Evolutionary conservation across 73 alveolate species (phyloP).

Genomic region (Paramecium pentaurelia): DNA sequence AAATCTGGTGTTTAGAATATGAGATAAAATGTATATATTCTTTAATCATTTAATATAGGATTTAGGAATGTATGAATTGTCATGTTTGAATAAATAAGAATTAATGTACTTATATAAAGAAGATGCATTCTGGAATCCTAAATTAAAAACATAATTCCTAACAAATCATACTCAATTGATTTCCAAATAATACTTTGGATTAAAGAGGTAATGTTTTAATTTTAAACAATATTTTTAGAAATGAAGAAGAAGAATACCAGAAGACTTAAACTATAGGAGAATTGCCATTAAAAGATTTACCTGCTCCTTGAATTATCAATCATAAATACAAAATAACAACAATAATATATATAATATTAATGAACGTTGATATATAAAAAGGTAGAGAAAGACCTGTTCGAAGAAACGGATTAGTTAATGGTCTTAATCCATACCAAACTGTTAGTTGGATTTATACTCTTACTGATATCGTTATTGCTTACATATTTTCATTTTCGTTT

Average conservation of each 20-base stretch:
- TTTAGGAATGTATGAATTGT: slow-evolving; percentile 65
- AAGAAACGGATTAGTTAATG: slow-evolving; percentile 23
- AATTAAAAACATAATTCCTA: slow-evolving; percentile 65
- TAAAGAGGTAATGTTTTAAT: not conserved
- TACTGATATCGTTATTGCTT: not conserved
- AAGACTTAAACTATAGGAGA: not conserved
- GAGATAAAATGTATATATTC: not conserved
- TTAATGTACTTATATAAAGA: slow-evolving; percentile 68
- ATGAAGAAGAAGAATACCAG: not conserved
- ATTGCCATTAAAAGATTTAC: slow-evolving; percentile 11
- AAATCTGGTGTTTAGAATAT: slow-evolving; percentile 65
- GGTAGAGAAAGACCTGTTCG: slow-evolving; percentile 27
- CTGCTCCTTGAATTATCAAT: not conserved
- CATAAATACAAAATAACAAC: not conserved
- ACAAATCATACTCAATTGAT: slow-evolving; percentile 11
- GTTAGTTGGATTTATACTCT: slow-evolving; percentile 37
- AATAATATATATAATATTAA: not conserved
- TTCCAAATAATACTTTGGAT: not conserved
- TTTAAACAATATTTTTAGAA: not conserved
- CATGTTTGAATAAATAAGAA: slow-evolving; percentile 68
- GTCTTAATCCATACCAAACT: slow-evolving; percentile 1
- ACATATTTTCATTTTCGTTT: not conserved
- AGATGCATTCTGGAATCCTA: slow-evolving; percentile 77
- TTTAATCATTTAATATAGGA: slow-evolving; percentile 50
- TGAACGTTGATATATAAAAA: slow-evolving; percentile 34